Conservation (phyloP, 805 yeast genomes). For the Starmerella floricola region DNA sequence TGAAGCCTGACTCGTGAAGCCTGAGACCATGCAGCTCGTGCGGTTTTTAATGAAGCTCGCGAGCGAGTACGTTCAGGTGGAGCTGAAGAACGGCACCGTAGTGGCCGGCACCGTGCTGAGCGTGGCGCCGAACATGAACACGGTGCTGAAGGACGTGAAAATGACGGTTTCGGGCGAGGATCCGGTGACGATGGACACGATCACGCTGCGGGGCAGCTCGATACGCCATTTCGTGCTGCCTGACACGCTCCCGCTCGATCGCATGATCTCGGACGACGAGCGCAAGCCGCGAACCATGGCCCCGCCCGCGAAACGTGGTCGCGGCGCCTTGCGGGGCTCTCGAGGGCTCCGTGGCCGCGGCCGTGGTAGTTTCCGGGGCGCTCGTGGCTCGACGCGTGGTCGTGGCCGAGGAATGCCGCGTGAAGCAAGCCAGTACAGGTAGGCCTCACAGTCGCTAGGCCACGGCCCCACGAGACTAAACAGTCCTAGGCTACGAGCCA, state of each 20-base stretch:
- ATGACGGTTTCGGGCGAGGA: constrained; percentile 62
- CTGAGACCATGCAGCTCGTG: constrained; percentile 23
- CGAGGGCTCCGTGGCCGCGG: constrained; percentile 2
- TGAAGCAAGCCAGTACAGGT: no score
- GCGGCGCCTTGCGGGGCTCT: constrained; percentile 1
- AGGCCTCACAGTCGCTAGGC: no score
- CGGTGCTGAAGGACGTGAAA: constrained; percentile 65
- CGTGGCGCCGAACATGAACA: constrained; percentile 85
- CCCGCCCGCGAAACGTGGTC: constrained; percentile 10
- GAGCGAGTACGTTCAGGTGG: constrained; percentile 80
- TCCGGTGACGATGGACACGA: constrained; percentile 58
- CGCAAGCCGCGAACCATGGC: constrained; percentile 29
- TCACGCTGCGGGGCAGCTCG: constrained; percentile 80
- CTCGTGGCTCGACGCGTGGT: neutral
- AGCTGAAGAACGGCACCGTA: constrained; percentile 79
- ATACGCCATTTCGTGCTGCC: constrained; percentile 75
- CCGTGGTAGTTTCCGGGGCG: constrained; percentile 6
- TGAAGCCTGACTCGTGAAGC: no score
- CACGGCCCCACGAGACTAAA: no score
- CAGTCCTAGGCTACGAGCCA: no score
- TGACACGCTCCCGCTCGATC: constrained; percentile 62
- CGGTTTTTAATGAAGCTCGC: constrained; percentile 71
- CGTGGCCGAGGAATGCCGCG: neutral
- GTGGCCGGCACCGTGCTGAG: constrained; percentile 73
- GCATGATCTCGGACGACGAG: constrained; percentile 34